Base-by-base conservation (phyloP, 2,329 filamentous ascomycete species). In the Beauveria sp. region DNA sequence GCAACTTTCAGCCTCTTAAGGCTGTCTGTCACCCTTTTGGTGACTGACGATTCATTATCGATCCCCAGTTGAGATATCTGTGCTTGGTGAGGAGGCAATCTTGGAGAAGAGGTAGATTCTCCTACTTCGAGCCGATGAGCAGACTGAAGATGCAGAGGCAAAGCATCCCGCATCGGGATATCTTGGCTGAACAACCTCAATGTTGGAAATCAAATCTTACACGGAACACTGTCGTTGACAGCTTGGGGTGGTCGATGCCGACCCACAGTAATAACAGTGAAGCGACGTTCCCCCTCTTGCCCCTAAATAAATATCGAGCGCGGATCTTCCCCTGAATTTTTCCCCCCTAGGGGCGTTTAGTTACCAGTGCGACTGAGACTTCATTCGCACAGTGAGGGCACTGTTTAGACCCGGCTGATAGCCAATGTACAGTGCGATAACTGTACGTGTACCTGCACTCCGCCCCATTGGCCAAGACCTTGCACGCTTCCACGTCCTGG, bases 301-400 rank as follows among this genome's bases (percentile, higher is more conserved):
- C 18, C 43, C n/a, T 46, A 46, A 46, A 22, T 34, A 44, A 34
- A 22, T 57, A 50, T 57, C 55, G 20, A 57, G 55, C 30, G 44
- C 55, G 44, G 55, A 57, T 57, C 44, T 57, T 57, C 55, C 55
- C 55, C 55, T 57, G 55, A 57, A 50, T 41, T 50, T 57, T 48
- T 47, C 24, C 14, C 34, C 20, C 26, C 34, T 5, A 22, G 46
- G 5, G 6, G 28, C 14, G 12, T 28, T n/a, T 28, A 18, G 55
- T 57, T 2, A 7, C 55, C 34, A 50, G 55, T 57, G 46, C 30
- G 44, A 2, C 5, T 9, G n/a, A n/a, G 7, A 2, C 30, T 6
- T 6, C 4, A 20, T 18, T n/a, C 22, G 18, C 30, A 57, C 55
- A 18, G 55, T 57, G 9, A 18, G 3, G 7, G 2, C 37, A 14